Evolutionary conservation across 2,329 filamentous ascomycete genomes (phyloP), one percentile per base, ranked within the genome.

Genomic region (Alternaria novae-zelandiae): DNA sequence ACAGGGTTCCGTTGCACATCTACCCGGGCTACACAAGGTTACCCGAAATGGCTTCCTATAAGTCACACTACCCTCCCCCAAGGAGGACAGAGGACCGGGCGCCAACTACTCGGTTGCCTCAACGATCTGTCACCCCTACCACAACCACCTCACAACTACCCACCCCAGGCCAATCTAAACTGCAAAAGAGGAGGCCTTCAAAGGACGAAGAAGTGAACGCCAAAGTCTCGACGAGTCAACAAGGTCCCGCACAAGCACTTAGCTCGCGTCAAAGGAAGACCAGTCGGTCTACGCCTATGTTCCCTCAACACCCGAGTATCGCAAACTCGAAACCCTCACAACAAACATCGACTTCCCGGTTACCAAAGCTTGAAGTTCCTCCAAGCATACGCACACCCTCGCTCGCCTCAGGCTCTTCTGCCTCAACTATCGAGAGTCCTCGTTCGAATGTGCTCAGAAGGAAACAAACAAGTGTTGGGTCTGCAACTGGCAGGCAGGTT

Each of bases 321-420:
- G 47, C 68, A 63, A 46, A 55, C 57, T 66, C 75, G 58, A 77
- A 72, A 60, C 66, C 67, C 63, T 54, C 66, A 50, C 64, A 57
- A 50, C 75, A 73, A 59, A 66, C 50, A 46, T 68, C 74, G 43
- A 74, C 76, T 41, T 76, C 76, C 53, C 77, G 76, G 21, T 59
- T 78, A 53, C 78, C 76, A 41, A 77, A 79, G 65, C 74, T 77
- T 54, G 78, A 80, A 60, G 72, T 77, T n/a, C 68, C 71, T 21
- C 59, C 47, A 57, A 77, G 64, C 55, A 78, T 78, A 57, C 77
- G 78, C 49, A 84, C 83, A 15, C 83, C 83, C 15, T 84, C 83
- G n/a, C 78, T 84, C 20, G 79, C 82, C 32, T 85, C 83, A 53
- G 83, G 82, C 32, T 84, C 83, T 20, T 84, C 83, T 30, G 78